Conservation (phyloP, 1,139 yeast genomes). For the Blastobotrys malaysiensis region DNA sequence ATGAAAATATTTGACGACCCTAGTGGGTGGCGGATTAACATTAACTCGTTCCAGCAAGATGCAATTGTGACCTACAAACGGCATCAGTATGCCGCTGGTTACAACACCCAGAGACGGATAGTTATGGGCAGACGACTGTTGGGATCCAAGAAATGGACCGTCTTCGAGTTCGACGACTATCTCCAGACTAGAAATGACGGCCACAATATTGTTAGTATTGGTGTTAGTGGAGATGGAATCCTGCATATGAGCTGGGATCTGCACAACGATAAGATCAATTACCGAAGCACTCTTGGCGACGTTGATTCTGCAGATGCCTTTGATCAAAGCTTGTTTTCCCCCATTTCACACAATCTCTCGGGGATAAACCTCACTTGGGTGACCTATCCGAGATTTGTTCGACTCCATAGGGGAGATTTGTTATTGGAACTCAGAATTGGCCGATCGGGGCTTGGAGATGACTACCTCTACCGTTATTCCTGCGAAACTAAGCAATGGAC, state of each 20-base stretch:
- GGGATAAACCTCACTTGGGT: conserved; percentile 11
- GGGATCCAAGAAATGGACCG: conserved; percentile 1
- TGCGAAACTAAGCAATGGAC: conserved; percentile 12
- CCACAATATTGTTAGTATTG: conserved; percentile 22
- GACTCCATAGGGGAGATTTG: conserved; percentile 17
- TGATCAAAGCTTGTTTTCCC: neutral
- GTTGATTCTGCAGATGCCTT: neutral
- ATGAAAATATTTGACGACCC: neutral
- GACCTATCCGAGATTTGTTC: conserved; percentile 22
- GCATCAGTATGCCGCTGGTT: conserved; percentile 8
- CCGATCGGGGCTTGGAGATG: conserved; percentile 24
- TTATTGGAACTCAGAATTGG: conserved; percentile 22
- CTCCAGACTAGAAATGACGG: conserved; percentile 21
- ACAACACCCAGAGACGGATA: conserved; percentile 3
- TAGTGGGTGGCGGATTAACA: conserved; percentile 1
- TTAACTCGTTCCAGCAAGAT: conserved; percentile 12
- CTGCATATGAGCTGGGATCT: conserved; percentile 24
- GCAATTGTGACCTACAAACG: conserved; percentile 7
- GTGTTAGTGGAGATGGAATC: conserved; percentile 23
- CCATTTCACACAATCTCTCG: neutral
- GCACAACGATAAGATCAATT: conserved; percentile 20
- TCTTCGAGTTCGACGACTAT: conserved; percentile 15
- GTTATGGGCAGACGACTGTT: conserved; percentile 4
- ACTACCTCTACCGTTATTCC: conserved; percentile 16
- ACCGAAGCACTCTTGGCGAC: conserved; percentile 1